These are phyloP conservation scores for Irpex sp. DNA, from an alignment of 1,284 basidiomycete genomes.

Conservation along the genomic window DNA sequence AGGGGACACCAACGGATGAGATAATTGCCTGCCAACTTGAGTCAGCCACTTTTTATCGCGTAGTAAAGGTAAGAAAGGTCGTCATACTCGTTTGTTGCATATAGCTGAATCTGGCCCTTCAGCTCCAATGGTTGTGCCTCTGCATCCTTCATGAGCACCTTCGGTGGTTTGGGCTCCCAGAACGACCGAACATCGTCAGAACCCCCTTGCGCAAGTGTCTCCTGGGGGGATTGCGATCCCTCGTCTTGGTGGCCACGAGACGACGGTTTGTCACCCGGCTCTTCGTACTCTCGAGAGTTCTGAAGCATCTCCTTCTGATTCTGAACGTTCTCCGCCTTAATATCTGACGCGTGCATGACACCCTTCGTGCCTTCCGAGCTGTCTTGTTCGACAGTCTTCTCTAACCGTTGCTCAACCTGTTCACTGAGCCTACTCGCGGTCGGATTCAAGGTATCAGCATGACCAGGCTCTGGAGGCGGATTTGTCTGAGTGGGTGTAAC, in stretches of 20 bases:
- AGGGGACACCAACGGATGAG: constrained; percentile 80
- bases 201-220: not conserved
- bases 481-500: constrained; percentile 35
- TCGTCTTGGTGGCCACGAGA: not conserved
- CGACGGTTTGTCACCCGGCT: not conserved
- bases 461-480: constrained; percentile 47
- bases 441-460: constrained; percentile 46
- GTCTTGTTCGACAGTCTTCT: constrained; percentile 14
- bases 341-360: constrained; percentile 18
- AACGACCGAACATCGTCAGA: constrained; percentile 11
- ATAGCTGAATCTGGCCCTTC: constrained; percentile 75
- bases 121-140: constrained; percentile 45
- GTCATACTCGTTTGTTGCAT: constrained; percentile 72
- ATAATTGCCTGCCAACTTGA: constrained; percentile 53
- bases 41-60: not conserved
- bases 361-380: not conserved
- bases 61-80: not conserved
- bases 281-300: not conserved
- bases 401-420: constrained; percentile 17
- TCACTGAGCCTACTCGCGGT: constrained; percentile 24
- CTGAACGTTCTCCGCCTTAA: constrained; percentile 22
- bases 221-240: not conserved
- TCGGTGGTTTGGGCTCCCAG: constrained; percentile 56
- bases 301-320: constrained; percentile 38
- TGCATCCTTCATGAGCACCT: constrained; percentile 53